A percentile compares a stretch with the other conserved stretches of the same genome.
These are phyloP conservation scores for Hyaloscypha variabilis DNA, from an alignment of 495 filamentous ascomycete genomes.

Conservation along the genomic window DNA sequence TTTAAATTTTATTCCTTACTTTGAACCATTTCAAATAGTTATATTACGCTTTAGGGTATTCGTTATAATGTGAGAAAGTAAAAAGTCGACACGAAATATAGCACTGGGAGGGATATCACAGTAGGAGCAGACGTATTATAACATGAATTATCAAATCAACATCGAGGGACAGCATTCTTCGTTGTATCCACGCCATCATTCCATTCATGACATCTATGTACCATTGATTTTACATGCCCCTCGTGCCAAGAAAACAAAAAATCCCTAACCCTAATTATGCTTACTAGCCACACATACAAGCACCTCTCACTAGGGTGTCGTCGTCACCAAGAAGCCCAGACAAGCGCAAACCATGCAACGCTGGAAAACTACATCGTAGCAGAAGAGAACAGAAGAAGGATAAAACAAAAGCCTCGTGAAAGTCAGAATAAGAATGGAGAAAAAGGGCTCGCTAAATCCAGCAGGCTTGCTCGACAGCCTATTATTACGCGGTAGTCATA, in stretches of 20 bases:
- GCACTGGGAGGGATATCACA: no score
- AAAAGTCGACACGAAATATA: no score
- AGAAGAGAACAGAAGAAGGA: conserved; percentile 11
- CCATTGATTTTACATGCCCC: conserved; percentile 4
- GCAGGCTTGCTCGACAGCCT: conserved; percentile 22
- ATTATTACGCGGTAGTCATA: background rate
- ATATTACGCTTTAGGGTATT: no score
- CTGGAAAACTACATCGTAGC: conserved; percentile 20
- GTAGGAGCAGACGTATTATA: no score
- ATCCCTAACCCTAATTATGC: conserved; percentile 2
- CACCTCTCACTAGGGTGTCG: background rate
- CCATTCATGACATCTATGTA: conserved; percentile 2
- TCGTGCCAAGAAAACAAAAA: conserved; percentile 3
- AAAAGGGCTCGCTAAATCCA: conserved; percentile 27
- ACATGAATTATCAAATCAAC: no score
- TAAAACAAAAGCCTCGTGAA: conserved; percentile 18
- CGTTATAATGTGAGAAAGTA: no score
- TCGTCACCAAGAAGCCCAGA: conserved; percentile 22
- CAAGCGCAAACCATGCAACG: conserved; percentile 32
- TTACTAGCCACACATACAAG: background rate
- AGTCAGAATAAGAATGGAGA: background rate
- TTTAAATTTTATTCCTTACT: no score
- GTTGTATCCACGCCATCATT: background rate
- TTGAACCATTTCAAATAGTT: no score
- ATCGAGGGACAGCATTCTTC: no score